Evolutionary conservation across 495 filamentous ascomycete species (phyloP).

Genomic region (Neurospora sp.): DNA sequence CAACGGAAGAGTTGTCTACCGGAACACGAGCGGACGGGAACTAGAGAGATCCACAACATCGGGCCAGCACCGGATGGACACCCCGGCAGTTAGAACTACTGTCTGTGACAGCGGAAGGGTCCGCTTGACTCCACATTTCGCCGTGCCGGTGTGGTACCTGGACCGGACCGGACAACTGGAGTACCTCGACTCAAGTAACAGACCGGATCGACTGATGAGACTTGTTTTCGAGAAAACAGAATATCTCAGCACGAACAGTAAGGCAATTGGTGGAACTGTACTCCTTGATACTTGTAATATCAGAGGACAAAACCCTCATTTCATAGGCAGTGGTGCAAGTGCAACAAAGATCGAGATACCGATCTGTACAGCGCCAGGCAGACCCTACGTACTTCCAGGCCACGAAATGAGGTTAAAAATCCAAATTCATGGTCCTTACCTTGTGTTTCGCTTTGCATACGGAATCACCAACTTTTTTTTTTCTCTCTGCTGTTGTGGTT

Average conservation of each 20-base stretch:
- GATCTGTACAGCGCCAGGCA: neutral
- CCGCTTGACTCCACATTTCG: neutral
- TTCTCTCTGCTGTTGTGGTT: neutral
- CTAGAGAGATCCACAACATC: neutral
- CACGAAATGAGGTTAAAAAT: neutral
- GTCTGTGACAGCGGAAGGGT: neutral
- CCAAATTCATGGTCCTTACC: neutral
- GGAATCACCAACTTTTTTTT: neutral
- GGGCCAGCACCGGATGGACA: neutral
- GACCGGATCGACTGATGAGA: neutral
- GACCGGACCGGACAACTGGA: neutral
- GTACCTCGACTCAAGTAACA: neutral
- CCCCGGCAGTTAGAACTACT: neutral
- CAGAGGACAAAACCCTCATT: neutral
- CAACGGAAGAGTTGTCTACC: neutral
- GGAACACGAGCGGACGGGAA: neutral
- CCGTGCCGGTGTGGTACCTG: neutral
- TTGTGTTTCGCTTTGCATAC: neutral
- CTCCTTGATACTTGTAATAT: neutral
- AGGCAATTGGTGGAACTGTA: neutral
- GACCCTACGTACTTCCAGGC: neutral
- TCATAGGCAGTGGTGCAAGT: neutral
- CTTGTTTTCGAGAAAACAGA: neutral
- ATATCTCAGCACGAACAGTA: no score
- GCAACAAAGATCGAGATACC: neutral